phyloP scores from a whole-genome alignment of 2,329 filamentous ascomycete genomes.

The Aspergillus novoparasiticus region DNA sequence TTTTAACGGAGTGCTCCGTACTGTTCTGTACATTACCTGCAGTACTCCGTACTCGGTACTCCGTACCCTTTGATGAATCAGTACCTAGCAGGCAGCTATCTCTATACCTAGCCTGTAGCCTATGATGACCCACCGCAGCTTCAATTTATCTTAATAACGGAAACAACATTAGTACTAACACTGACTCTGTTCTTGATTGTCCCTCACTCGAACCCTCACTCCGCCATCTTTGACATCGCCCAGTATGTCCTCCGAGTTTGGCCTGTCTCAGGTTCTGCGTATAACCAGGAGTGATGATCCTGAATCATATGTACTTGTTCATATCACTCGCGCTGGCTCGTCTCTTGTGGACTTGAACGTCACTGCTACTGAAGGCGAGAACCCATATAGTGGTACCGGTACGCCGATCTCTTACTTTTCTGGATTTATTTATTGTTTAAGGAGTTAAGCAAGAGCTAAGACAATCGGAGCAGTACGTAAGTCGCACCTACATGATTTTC shows the following conservation, averaged over 20 bases:
- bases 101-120: not conserved
- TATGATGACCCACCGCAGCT: not conserved
- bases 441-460: conserved; percentile 15
- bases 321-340: conserved; percentile 45
- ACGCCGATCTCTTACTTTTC: conserved; percentile 13
- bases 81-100: not conserved
- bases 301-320: conserved; percentile 51
- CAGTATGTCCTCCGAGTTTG: conserved; percentile 16
- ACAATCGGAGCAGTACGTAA: conserved; percentile 36
- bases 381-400: conserved; percentile 55
- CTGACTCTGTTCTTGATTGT: too few species aligned
- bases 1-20: not conserved
- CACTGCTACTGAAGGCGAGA: conserved; percentile 60
- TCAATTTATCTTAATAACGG: not conserved
- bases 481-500: conserved; percentile 38
- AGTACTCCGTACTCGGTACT: not conserved
- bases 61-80: not conserved
- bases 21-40: not conserved
- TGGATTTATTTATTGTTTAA: not conserved
- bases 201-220: not conserved
- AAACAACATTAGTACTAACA: not conserved
- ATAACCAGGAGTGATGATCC: conserved; percentile 50
- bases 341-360: conserved; percentile 56
- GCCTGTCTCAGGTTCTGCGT: conserved; percentile 46
- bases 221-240: not conserved